Evolutionary conservation across 768 basidiomycete species (phyloP), one percentile per base, ranked within the genome.

Genomic region (Pleurotus tuber-regium): DNA sequence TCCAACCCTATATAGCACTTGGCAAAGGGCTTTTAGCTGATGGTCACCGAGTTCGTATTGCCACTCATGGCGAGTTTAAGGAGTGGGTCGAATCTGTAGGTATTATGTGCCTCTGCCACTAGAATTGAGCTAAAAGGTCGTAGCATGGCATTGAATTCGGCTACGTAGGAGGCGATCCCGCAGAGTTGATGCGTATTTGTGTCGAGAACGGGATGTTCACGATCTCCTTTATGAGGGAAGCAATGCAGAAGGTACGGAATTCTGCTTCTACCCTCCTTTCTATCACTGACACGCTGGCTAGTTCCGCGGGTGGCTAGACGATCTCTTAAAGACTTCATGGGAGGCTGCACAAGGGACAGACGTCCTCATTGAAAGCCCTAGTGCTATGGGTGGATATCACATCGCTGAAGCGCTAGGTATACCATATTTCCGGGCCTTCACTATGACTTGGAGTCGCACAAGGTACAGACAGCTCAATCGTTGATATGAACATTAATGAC

Each of bases 171-270:
- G 96, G 96, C 23, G 97, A 98, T 67, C 96, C 96, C 8, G 95
- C 97, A 1, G 96, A 98, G 67, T 73, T 99, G 35, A 95, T 98
- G 94, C 82, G 91, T 47, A 92, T 99, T 57, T 98, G 95, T 66
- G 87, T 98, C 28, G 96, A 98, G 69, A 98, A 99, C 68, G 97
- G 97, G 55, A 97, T 87, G 52, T 99, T 98, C 63, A 97, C 96
- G 0, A 87, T 98, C 30, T 84, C 93, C 0, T 98, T 98, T 70
- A 70, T 98, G 66, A 94, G 87, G 66, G 97, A 99, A 64, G 87
- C 85, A 9, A 65, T 98, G 30, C 74, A 82, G 55, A 97, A 93
- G 82, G 93, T 91, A 53, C 33, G 63, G 52, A n/a, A 23, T 26
- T 26, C 29, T 23, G 44, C 35, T 54, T 48, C 39, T 44, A 21